Percentiles rank a stretch among this genome's conserved stretches.
Evolutionary conservation across 106 monocot species (phyloP).

Genomic region (Dendrobium officinale): DNA sequence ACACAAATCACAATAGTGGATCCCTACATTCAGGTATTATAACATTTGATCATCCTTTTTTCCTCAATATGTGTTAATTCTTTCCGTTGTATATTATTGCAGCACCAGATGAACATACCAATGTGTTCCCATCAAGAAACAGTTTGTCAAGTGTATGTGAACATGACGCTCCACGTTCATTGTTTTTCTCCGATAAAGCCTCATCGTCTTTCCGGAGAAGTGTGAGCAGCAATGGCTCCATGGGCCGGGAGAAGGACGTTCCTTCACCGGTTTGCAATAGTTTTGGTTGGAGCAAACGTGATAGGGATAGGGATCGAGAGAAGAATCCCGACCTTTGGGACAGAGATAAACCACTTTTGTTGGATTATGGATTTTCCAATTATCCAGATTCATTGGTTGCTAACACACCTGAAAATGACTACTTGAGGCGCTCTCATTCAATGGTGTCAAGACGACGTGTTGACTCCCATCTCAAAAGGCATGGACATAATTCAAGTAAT

Average conservation of each 20-base stretch:
- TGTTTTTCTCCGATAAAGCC: not conserved
- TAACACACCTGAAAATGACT: slow-evolving; percentile 26
- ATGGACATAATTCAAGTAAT: slow-evolving; percentile 24
- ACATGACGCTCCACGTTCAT: slow-evolving; percentile 19
- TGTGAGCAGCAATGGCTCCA: slow-evolving; percentile 32
- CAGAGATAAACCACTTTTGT: slow-evolving; percentile 21
- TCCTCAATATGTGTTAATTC: not conserved
- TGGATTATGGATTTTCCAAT: slow-evolving; percentile 29
- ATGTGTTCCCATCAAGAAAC: slow-evolving; percentile 23
- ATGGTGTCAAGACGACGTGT: slow-evolving; percentile 21
- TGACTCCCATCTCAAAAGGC: slow-evolving; percentile 25
- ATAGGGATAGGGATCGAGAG: slow-evolving; percentile 35
- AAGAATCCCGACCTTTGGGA: slow-evolving; percentile 29
- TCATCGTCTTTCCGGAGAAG: slow-evolving; percentile 21
- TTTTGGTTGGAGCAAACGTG: slow-evolving; percentile 47
- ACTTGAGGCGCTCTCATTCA: slow-evolving; percentile 25
- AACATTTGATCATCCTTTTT: not conserved
- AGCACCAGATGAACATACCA: slow-evolving; percentile 26
- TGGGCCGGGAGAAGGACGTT: slow-evolving; percentile 27
- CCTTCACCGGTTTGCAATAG: slow-evolving; percentile 36
- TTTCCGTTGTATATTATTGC: not conserved
- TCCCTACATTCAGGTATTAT: slow-evolving; percentile 22
- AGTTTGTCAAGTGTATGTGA: slow-evolving; percentile 26
- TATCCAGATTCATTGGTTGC: slow-evolving; percentile 19
- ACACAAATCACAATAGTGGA: slow-evolving; percentile 1